Conservation (phyloP, 1,139 yeast species). For the Protomyces macrosporus region DNA sequence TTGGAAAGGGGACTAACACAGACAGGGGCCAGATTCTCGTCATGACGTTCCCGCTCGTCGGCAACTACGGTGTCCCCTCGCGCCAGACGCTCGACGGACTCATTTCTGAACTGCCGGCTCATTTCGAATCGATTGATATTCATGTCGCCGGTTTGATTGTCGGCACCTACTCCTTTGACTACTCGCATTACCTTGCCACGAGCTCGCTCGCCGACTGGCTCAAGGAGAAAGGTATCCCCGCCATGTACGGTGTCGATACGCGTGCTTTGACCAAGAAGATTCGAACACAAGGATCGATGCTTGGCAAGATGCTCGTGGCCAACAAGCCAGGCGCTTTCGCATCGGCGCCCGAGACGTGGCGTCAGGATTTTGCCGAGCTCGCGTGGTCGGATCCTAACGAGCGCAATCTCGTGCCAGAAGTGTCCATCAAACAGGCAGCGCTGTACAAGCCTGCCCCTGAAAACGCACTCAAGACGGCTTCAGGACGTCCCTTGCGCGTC, state of each 20-base stretch:
- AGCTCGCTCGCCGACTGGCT: conserved; percentile 94
- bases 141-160: conserved; percentile 97
- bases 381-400: conserved; percentile 93
- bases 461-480: conserved; percentile 52
- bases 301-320: conserved; percentile 74
- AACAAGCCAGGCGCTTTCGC: conserved; percentile 36
- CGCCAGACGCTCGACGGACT: conserved; percentile 69
- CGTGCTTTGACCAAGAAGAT: conserved; percentile 89
- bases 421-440: conserved; percentile 70
- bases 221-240: conserved; percentile 85
- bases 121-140: conserved; percentile 85
- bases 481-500: conserved; percentile 75
- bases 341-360: conserved; percentile 46
- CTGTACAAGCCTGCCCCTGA: conserved; percentile 61
- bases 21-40: conserved; percentile 85
- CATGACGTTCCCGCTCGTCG: conserved; percentile 92
- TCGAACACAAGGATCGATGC: conserved; percentile 86
- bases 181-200: conserved; percentile 86
- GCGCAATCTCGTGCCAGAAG: conserved; percentile 85
- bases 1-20: neutral
- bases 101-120: conserved; percentile 72
- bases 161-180: conserved; percentile 94
- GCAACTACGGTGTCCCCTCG: conserved; percentile 99
- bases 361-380: conserved; percentile 60
- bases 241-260: conserved; percentile 96